Percentiles rank a stretch among this genome's conserved stretches.
These are phyloP conservation scores for Metschnikowia lachancei DNA, from an alignment of 805 yeast species.

Conservation along the genomic window DNA sequence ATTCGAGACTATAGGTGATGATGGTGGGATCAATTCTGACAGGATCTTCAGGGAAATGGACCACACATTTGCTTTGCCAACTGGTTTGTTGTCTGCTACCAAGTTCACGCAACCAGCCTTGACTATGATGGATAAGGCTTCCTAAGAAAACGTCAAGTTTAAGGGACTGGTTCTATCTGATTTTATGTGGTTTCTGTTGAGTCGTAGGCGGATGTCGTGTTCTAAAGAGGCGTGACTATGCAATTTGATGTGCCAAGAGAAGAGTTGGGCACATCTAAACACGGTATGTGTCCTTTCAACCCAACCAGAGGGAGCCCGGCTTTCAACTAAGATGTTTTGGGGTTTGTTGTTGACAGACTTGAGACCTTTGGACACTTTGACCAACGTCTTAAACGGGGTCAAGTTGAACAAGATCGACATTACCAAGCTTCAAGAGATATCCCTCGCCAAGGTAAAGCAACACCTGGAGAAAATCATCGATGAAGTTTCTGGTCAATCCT, in stretches of 20 bases:
- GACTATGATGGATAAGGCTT: constrained; percentile 98
- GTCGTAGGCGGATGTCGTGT: constrained; percentile 93
- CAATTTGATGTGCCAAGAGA: constrained; percentile 99
- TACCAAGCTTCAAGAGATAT: constrained; percentile 79
- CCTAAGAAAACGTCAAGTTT: constrained; percentile 94
- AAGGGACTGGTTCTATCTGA: constrained; percentile 94
- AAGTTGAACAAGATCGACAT: constrained; percentile 93
- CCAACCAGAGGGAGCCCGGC: constrained; percentile 89
- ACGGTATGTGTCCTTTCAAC: constrained; percentile 98
- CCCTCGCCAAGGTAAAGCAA: constrained; percentile 83
- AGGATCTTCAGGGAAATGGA: constrained; percentile 92
- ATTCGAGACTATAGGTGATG: constrained; percentile 88
- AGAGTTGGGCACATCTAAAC: constrained; percentile 89
- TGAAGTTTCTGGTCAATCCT: constrained; percentile 78
- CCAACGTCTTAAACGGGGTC: constrained; percentile 89
- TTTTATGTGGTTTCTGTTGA: constrained; percentile 96
- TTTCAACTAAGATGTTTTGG: constrained; percentile 88
- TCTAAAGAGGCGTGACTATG: constrained; percentile 99
- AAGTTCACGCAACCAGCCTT: constrained; percentile 99
- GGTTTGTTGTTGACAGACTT: constrained; percentile 94
- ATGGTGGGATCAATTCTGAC: constrained; percentile 82
- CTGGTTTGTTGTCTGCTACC: constrained; percentile 94
- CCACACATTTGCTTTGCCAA: constrained; percentile 83
- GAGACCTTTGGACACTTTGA: constrained; percentile 88
- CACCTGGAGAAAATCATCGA: constrained; percentile 84